Evolutionary conservation across 2,329 filamentous ascomycete species (phyloP).

Genomic region (Alternaria rosae): DNA sequence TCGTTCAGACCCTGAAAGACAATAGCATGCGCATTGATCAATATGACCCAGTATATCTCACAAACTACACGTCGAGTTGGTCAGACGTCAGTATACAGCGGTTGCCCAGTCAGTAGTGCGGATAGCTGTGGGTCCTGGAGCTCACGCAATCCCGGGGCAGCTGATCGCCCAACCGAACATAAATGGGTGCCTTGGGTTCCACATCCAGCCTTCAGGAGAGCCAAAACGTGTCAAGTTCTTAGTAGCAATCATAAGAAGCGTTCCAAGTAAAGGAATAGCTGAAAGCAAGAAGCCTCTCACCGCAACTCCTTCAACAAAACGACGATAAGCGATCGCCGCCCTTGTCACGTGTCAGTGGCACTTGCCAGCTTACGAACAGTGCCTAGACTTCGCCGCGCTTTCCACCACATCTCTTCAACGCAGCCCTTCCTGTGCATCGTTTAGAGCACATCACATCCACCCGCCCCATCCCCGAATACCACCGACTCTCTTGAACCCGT

Average conservation of each 20-base stretch:
- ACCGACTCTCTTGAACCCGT: conserved; percentile 45
- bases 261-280: conserved; percentile 4
- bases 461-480: conserved; percentile 46
- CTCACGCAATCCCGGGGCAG: conserved; percentile 36
- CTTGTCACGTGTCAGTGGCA: conserved; percentile 43
- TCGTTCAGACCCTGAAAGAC: not conserved
- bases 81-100: conserved; percentile 1
- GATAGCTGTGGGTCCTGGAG: conserved; percentile 29
- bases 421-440: conserved; percentile 50
- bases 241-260: conserved; percentile 25
- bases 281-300: conserved; percentile 16
- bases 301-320: conserved; percentile 23
- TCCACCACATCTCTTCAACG: conserved; percentile 47
- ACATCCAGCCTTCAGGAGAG: conserved; percentile 23
- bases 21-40: not conserved
- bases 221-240: conserved; percentile 45
- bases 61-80: not conserved
- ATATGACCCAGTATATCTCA: not conserved
- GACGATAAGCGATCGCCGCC: conserved; percentile 32
- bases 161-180: conserved; percentile 28
- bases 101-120: conserved; percentile 15
- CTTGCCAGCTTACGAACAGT: conserved; percentile 34
- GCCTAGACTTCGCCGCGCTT: conserved; percentile 37
- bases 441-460: conserved; percentile 49
- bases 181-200: conserved; percentile 39